phyloP scores from a whole-genome alignment of 768 basidiomycete genomes.

The Ephemerocybe angulata region DNA sequence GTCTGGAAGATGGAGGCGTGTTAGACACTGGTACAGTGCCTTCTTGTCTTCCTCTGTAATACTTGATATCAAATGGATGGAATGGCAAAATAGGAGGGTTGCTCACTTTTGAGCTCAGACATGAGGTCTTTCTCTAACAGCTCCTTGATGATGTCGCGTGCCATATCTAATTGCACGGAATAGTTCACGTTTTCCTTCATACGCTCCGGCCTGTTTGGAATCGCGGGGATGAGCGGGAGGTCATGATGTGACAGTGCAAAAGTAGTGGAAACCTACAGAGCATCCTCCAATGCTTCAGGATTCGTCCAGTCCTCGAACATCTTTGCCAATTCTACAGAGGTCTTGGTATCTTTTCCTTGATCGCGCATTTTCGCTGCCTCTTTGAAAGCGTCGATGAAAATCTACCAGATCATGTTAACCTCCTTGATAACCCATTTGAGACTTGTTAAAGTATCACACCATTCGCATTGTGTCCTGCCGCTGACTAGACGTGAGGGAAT shows the following conservation, averaged over 20 bases:
- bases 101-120: not conserved
- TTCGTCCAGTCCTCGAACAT: not conserved
- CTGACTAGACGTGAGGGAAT: not conserved
- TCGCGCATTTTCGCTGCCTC: not conserved
- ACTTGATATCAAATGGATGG: not conserved
- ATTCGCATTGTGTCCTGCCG: not conserved
- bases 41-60: not conserved
- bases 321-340: not conserved
- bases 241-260: too few relatives aligned
- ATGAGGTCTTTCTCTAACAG: not conserved
- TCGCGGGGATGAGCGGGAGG: not conserved
- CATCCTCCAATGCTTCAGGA: not conserved
- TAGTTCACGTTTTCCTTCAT: not conserved
- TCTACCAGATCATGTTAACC: not conserved
- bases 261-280: not conserved
- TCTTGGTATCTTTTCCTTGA: not conserved
- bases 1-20: not conserved
- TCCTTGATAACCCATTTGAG: not conserved
- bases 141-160: not conserved
- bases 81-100: not conserved
- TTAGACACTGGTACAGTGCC: not conserved
- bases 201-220: not conserved
- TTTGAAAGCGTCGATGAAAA: not conserved
- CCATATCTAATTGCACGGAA: not conserved
- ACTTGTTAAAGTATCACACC: not conserved